Evolutionary conservation across 2,329 filamentous ascomycete genomes (phyloP).

Genomic region (Beauveria sp.): DNA sequence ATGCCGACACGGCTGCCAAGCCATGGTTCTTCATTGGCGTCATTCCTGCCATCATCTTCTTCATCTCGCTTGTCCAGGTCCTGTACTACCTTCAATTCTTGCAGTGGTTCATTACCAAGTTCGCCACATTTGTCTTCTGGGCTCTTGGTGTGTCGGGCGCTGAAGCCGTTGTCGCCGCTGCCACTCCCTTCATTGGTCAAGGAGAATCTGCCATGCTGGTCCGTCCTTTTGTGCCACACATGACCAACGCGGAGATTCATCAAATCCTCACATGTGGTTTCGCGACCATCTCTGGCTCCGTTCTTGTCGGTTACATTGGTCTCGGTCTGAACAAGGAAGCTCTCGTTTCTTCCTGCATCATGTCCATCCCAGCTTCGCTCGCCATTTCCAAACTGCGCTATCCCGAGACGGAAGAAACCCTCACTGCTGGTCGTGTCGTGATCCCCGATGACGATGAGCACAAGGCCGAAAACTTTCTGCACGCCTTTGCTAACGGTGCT

Average conservation of each 20-base stretch:
- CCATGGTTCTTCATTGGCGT: constrained; percentile 70
- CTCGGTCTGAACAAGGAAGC: constrained; percentile 80
- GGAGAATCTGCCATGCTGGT: constrained; percentile 92
- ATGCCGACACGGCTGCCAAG: constrained; percentile 34
- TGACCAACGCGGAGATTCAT: constrained; percentile 82
- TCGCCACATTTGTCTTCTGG: constrained; percentile 90
- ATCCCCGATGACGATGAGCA: constrained; percentile 73
- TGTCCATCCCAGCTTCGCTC: constrained; percentile 88
- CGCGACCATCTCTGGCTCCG: constrained; percentile 83
- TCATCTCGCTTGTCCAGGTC: constrained; percentile 85
- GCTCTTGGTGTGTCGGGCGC: constrained; percentile 77
- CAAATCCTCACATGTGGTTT: constrained; percentile 91
- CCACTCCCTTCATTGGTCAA: constrained; percentile 89
- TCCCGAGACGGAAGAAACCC: constrained; percentile 78
- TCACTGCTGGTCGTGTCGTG: constrained; percentile 74
- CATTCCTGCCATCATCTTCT: constrained; percentile 92
- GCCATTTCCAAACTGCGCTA: constrained; percentile 85
- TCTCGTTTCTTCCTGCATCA: constrained; percentile 84
- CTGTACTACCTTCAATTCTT: constrained; percentile 73
- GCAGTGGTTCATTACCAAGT: constrained; percentile 86
- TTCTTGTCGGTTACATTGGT: constrained; percentile 76
- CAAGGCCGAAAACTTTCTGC: constrained; percentile 69
- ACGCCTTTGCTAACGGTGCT: constrained; percentile 77
- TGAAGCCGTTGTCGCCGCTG: constrained; percentile 88
- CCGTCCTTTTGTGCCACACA: constrained; percentile 69